Percentiles rank a stretch among this genome's conserved stretches.
phyloP scores from a whole-genome alignment of 2,329 filamentous ascomycete species.

The Penicillium sp. region DNA sequence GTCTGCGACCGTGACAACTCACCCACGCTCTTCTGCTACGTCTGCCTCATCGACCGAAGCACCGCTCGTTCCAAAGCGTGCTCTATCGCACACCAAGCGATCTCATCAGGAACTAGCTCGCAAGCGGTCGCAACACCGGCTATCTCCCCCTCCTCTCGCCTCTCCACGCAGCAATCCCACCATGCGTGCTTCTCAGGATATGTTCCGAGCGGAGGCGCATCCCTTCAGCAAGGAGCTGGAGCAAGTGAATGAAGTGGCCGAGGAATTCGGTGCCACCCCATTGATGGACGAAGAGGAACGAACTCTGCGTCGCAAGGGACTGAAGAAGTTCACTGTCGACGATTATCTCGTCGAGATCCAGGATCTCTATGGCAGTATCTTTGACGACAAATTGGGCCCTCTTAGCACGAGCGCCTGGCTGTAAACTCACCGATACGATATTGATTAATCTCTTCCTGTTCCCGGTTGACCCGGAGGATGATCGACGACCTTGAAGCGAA shows the following conservation, averaged over 20 bases:
- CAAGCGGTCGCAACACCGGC: constrained; percentile 65
- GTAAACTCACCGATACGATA: constrained; percentile 24
- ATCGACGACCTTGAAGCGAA: constrained; percentile 20
- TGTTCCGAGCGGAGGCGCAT: constrained; percentile 52
- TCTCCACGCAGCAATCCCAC: constrained; percentile 40
- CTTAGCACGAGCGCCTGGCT: constrained; percentile 46
- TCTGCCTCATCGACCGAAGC: constrained; percentile 55
- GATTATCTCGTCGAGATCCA: constrained; percentile 86
- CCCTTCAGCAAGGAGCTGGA: constrained; percentile 90
- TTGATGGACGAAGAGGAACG: constrained; percentile 74
- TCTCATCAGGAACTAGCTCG: constrained; percentile 76
- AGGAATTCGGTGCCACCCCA: constrained; percentile 74
- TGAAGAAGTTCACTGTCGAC: constrained; percentile 74
- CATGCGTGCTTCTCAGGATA: constrained; percentile 40
- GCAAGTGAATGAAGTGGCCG: constrained; percentile 88
- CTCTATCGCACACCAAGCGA: constrained; percentile 87
- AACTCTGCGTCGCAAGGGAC: constrained; percentile 69
- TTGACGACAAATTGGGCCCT: constrained; percentile 51
- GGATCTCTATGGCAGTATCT: constrained; percentile 67
- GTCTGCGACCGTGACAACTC: constrained; percentile 67
- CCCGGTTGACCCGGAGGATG: constrained; percentile 24
- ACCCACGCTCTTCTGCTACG: constrained; percentile 52
- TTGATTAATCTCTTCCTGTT: constrained; percentile 5
- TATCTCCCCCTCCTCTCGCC: constrained; percentile 46
- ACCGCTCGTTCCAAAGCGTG: constrained; percentile 75